Evolutionary conservation across 2,329 filamentous ascomycete genomes (phyloP), one percentile per base, ranked within the genome.

Genomic region (Trichoderma sp.): DNA sequence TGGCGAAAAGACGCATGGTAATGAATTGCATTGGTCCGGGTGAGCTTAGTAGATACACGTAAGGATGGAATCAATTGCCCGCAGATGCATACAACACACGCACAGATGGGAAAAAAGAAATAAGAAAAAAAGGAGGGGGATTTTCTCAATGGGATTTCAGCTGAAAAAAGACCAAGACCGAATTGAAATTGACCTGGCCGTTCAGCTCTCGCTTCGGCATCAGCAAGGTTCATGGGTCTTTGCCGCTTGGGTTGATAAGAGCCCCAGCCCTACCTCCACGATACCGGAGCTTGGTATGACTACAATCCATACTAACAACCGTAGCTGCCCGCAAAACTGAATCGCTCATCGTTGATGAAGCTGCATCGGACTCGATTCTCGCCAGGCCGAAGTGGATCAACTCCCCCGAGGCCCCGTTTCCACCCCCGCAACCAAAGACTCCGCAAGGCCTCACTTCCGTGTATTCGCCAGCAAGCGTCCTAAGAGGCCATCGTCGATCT

Each of bases 371-470:
- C 50, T 69, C 64, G 64, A 68, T 75, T 45, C 38, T 75, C 38
- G 56, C 50, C 18, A 50, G 38, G 50, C 65, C 63, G 64, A 53
- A 69, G 65, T 68, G 64, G 72, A 69, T 60, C 65, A 38, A 29
- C 56, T 29, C 67, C 56, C 69, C 71, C 35, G 56, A 69, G 50
- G 53, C 50, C 72, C 56, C 69, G 69, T 66, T 74, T 69, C 72
- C 72, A 75, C 72, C 72, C 64, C 72, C 72, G 72, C 72, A 75
- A 69, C 60, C 14, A 41, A 41, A 63, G 56, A 68, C 72, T 75
- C 72, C 72, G 72, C 72, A 56, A 60, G 71, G 62, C 41, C 60
- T 73, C 69, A 56, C 45, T 62, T 65, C 69, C 69, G 69, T 64
- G 69, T 73, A 73, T 65, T 56, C 33, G 29, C 59, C 59, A 35